Base-by-base conservation (phyloP, 2,329 filamentous ascomycete genomes). In the Colletotrichum coccodes region DNA sequence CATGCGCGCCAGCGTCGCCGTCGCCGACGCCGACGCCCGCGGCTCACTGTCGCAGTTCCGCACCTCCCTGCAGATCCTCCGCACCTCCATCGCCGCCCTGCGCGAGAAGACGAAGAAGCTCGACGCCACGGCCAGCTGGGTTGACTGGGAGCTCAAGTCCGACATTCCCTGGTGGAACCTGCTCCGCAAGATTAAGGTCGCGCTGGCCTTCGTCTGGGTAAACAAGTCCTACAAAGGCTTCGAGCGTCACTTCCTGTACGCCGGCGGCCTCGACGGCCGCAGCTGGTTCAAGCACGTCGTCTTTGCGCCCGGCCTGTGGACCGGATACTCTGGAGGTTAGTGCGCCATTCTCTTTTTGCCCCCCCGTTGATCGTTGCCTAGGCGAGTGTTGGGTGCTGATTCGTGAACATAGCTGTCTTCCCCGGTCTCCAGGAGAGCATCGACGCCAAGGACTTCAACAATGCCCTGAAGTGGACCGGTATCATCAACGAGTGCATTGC, bases 211-310 rank as follows among this genome's bases (percentile, higher is more conserved):
- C 60, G 86, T 89, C 32, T 84, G 80, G 12, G 87, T 91, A 50
- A 98, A 98, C 79, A 85, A 84, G 36, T 92, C 92, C 77, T 97
- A 97, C 84, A 97, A 97, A 85, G 84, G 85, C 9, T 82, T 98
- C 0, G 95, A 98, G 79, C 86, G 94, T 18, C 85, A 90, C 58
- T 97, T 98, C 79, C 75, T 98, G 71, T 92, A 94, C 74, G 81
- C 89, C 5, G 84, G 87, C 3, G 95, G 95, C 0, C 81, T 98
- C 23, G 95, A 97, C 77, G 89, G 90, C 1, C 85, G 95, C 68
- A 83, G 84, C 28, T 98, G 94, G 94, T 98, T 95, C 83, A 98
- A 98, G 83, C 95, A 98, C 75, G 92, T 97, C 3, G 92, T 98
- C 1, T 98, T 97, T 80, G 95, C 95, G 1, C 95, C 95, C 0